A percentile compares a stretch with the other conserved stretches of the same genome.
Conservation (phyloP, 257 asterid genomes). For the Hygrophila difformis region DNA sequence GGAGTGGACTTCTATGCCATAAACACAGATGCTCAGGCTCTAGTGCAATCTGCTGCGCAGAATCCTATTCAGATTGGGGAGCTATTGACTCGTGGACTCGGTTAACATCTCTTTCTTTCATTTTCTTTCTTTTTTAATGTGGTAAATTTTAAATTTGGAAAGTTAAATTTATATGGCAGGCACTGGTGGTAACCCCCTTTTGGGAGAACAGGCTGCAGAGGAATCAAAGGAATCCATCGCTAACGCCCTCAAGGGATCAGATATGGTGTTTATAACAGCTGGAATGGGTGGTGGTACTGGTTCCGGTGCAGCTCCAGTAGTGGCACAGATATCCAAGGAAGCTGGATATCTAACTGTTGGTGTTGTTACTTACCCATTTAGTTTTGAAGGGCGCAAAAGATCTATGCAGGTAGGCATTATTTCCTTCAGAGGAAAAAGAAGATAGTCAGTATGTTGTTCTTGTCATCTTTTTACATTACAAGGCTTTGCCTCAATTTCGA, state of each 20-base stretch:
- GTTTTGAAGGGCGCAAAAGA: slow-evolving; percentile 97
- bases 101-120: slow-evolving; percentile 27
- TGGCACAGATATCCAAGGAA: too few species aligned
- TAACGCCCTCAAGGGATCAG: too few species aligned
- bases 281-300: too few species aligned
- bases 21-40: slow-evolving; percentile 96
- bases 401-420: slow-evolving; percentile 62
- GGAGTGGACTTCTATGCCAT: slow-evolving; percentile 96
- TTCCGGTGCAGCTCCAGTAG: too few species aligned
- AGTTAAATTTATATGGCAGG: slow-evolving; percentile 14
- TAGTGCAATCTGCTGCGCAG: slow-evolving; percentile 80
- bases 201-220: too few species aligned
- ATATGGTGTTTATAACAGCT: too few species aligned
- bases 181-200: too few species aligned
- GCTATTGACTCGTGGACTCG: slow-evolving; percentile 97
- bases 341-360: too few species aligned
- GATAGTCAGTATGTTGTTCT: not conserved
- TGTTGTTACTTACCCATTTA: slow-evolving; percentile 5
- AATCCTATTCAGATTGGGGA: slow-evolving; percentile 95
- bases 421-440: not conserved
- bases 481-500: too few species aligned
- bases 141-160: slow-evolving; percentile 2
- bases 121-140: not conserved
- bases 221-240: too few species aligned
- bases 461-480: too few species aligned